phyloP scores from a whole-genome alignment of 768 basidiomycete genomes.

The Pilatotrama ljubarskyi region DNA sequence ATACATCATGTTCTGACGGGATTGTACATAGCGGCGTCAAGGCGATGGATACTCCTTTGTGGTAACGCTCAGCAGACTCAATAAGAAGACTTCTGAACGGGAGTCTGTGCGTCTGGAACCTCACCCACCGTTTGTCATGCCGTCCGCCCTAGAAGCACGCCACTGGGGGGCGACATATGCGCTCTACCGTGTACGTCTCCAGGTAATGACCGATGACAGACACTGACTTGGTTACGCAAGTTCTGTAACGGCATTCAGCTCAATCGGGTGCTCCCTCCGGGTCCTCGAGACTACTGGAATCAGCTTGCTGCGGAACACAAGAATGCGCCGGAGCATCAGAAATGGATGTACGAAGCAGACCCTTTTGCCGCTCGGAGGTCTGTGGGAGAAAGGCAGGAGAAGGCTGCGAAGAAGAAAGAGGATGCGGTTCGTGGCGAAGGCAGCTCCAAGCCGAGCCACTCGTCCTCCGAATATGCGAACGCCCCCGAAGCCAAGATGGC shows the following conservation, averaged over 20 bases:
- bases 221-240: constrained; percentile 38
- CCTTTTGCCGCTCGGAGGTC: constrained; percentile 75
- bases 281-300: constrained; percentile 87
- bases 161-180: constrained; percentile 92
- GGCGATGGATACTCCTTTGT: constrained; percentile 60
- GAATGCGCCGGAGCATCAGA: constrained; percentile 61
- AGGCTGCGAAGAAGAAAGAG: constrained; percentile 46
- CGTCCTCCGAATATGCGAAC: constrained; percentile 43
- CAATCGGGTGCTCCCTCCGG: constrained; percentile 75
- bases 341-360: constrained; percentile 88
- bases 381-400: constrained; percentile 66
- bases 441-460: constrained; percentile 11
- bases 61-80: constrained; percentile 63
- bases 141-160: constrained; percentile 77
- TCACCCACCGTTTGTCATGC: constrained; percentile 64
- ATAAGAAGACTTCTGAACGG: constrained; percentile 68
- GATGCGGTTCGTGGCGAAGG: constrained; percentile 28
- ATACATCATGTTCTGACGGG: constrained; percentile 9
- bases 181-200: constrained; percentile 73
- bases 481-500: constrained; percentile 86
- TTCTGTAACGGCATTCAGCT: constrained; percentile 76
- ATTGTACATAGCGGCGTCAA: constrained; percentile 43
- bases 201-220: not conserved
- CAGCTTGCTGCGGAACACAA: constrained; percentile 72
- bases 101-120: constrained; percentile 75